Evolutionary conservation across 805 yeast genomes (phyloP).

Genomic region (Lachancea kluyveri): DNA sequence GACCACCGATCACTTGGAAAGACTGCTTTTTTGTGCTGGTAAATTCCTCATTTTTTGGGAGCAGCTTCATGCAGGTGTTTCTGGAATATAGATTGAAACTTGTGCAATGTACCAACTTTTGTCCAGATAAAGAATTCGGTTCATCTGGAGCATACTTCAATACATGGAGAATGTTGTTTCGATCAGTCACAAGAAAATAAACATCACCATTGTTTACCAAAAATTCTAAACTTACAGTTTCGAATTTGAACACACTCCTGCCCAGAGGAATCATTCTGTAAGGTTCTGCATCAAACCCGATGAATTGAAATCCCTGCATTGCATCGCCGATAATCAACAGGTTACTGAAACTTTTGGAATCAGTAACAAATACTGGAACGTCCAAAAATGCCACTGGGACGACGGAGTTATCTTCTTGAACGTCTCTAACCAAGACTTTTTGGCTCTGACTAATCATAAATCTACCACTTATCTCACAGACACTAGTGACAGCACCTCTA

Average conservation of each 20-base stretch:
- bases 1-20: slow-evolving; percentile 63
- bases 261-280: slow-evolving; percentile 76
- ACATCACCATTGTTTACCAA: slow-evolving; percentile 64
- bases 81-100: slow-evolving; percentile 63
- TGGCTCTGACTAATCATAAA: slow-evolving; percentile 84
- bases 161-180: slow-evolving; percentile 58
- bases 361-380: slow-evolving; percentile 71
- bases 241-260: slow-evolving; percentile 59
- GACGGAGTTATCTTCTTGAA: slow-evolving; percentile 78
- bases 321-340: slow-evolving; percentile 78
- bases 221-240: slow-evolving; percentile 58
- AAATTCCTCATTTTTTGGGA: slow-evolving; percentile 34
- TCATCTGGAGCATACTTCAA: slow-evolving; percentile 91
- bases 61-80: slow-evolving; percentile 47
- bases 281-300: slow-evolving; percentile 94
- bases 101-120: slow-evolving; percentile 59
- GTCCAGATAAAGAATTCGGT: slow-evolving; percentile 75
- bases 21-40: slow-evolving; percentile 24
- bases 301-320: slow-evolving; percentile 61
- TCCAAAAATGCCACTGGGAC: slow-evolving; percentile 94
- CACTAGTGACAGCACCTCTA: slow-evolving; percentile 76
- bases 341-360: slow-evolving; percentile 78
- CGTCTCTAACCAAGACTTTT: slow-evolving; percentile 65
- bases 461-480: slow-evolving; percentile 77
- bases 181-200: slow-evolving; percentile 62